A percentile compares a stretch with the other conserved stretches of the same genome.
Conservation (phyloP, 139 green algal species). For the Chloropicon primus region DNA sequence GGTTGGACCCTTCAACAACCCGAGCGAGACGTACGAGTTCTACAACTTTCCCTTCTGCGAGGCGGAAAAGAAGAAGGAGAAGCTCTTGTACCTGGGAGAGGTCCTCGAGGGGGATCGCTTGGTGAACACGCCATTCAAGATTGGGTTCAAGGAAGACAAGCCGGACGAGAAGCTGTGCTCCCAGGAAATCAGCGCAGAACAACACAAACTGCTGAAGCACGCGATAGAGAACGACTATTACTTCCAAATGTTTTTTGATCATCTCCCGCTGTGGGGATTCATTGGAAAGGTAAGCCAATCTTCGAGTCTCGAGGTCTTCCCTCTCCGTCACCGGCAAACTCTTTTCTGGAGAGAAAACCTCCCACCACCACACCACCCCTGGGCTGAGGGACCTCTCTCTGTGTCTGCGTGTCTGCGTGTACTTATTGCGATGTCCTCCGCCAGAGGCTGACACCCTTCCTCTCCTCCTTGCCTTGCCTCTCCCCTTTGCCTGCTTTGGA, state of each 20-base stretch:
- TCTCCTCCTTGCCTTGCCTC: too few relatives aligned
- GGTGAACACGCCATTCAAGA: slow-evolving; percentile 71
- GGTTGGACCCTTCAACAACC: slow-evolving; percentile 33
- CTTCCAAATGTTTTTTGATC: slow-evolving; percentile 88
- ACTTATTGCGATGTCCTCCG: too few relatives aligned
- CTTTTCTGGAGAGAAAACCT: too few relatives aligned
- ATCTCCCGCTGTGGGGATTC: slow-evolving; percentile 70
- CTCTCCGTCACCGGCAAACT: too few relatives aligned
- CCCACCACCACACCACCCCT: too few relatives aligned
- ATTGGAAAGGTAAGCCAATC: too few relatives aligned
- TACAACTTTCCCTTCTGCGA: slow-evolving; percentile 91
- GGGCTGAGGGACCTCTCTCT: too few relatives aligned
- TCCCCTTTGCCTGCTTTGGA: too few relatives aligned
- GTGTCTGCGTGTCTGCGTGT: too few relatives aligned
- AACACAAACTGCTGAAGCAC: slow-evolving; percentile 53
- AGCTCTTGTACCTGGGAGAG: slow-evolving; percentile 47
- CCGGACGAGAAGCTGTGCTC: slow-evolving; percentile 70
- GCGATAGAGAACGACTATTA: slow-evolving; percentile 80
- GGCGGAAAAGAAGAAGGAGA: slow-evolving; percentile 44
- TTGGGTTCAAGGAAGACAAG: slow-evolving; percentile 69
- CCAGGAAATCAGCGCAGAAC: too few relatives aligned
- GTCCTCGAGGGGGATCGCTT: slow-evolving; percentile 52
- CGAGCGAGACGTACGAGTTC: slow-evolving; percentile 90
- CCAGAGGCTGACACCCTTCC: too few relatives aligned
- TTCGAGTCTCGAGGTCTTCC: too few relatives aligned